phyloP scores from a whole-genome alignment of 257 asterid species.

The Ajuga chamaepitys region DNA sequence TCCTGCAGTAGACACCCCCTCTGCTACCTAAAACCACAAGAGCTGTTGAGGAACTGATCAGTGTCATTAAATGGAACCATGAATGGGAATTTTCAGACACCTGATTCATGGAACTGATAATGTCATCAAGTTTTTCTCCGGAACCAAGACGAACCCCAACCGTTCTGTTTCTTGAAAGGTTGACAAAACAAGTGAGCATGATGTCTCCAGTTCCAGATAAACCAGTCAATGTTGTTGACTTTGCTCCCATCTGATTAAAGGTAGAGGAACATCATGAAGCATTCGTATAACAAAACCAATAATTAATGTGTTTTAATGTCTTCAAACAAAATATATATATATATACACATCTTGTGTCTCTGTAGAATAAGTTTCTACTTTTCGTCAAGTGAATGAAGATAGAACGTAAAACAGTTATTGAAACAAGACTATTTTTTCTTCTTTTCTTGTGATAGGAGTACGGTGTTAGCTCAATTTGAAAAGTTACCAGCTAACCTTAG shows the following conservation, averaged over 20 bases:
- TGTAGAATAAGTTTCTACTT: too few relatives aligned
- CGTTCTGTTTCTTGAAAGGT: slow-evolving; percentile 87
- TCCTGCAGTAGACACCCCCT: slow-evolving; percentile 89
- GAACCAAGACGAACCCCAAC: slow-evolving; percentile 96
- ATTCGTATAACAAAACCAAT: background rate
- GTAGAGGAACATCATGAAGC: slow-evolving; percentile 5
- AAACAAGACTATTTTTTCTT: too few relatives aligned
- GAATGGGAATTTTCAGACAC: slow-evolving; percentile 17
- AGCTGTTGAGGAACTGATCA: background rate
- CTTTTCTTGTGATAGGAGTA: too few relatives aligned
- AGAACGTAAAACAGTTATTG: too few relatives aligned
- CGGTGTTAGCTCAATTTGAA: too few relatives aligned
- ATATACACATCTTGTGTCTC: too few relatives aligned
- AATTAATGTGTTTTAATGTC: background rate
- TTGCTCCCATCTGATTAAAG: slow-evolving; percentile 81
- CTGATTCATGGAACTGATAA: slow-evolving; percentile 80
- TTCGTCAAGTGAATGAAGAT: too few relatives aligned
- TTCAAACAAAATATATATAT: background rate
- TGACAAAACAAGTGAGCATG: slow-evolving; percentile 94
- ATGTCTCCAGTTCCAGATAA: slow-evolving; percentile 89
- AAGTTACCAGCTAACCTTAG: slow-evolving; percentile 60
- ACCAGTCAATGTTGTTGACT: slow-evolving; percentile 81
- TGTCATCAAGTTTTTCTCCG: slow-evolving; percentile 88
- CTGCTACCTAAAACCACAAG: slow-evolving; percentile 60
- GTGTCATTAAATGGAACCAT: background rate